phyloP scores from a whole-genome alignment of 2,329 filamentous ascomycete species.

The Sordariomycetes sp. region DNA sequence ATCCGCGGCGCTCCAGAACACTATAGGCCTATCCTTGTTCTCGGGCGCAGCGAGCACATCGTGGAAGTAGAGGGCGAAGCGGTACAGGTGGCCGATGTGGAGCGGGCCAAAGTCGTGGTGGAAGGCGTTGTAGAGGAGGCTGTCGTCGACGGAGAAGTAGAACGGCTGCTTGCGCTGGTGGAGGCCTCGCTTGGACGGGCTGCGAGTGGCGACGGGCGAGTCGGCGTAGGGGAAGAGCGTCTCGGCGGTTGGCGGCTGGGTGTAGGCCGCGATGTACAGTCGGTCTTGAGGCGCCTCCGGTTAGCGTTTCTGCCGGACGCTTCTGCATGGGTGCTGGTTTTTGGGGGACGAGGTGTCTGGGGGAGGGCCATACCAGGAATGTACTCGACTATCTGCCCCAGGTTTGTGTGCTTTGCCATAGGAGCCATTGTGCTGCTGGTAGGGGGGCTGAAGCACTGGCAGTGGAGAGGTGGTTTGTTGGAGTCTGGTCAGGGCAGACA shows the following conservation, averaged over 20 bases:
- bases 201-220: slow-evolving; percentile 32
- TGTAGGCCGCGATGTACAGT: slow-evolving; percentile 88
- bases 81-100: slow-evolving; percentile 93
- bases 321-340: not conserved
- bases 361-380: slow-evolving; percentile 63
- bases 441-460: slow-evolving; percentile 26
- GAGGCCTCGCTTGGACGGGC: slow-evolving; percentile 62
- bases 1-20: slow-evolving; percentile 93
- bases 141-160: slow-evolving; percentile 93
- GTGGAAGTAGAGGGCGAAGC: slow-evolving; percentile 92
- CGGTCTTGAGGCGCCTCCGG: slow-evolving; percentile 52
- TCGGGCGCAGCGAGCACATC: slow-evolving; percentile 86
- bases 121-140: slow-evolving; percentile 92
- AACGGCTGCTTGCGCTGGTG: slow-evolving; percentile 55
- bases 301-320: slow-evolving; percentile 9
- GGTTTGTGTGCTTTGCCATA: slow-evolving; percentile 35
- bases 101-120: slow-evolving; percentile 97
- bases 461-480: not conserved
- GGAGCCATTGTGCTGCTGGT: slow-evolving; percentile 23
- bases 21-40: slow-evolving; percentile 81
- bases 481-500: not conserved
- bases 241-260: slow-evolving; percentile 65
- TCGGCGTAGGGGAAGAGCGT: slow-evolving; percentile 78
- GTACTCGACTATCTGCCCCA: slow-evolving; percentile 90
- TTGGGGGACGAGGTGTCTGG: not conserved